Evolutionary conservation across 164 flowering plant genomes (phyloP).

Genomic region (Nelumbo lutea): DNA sequence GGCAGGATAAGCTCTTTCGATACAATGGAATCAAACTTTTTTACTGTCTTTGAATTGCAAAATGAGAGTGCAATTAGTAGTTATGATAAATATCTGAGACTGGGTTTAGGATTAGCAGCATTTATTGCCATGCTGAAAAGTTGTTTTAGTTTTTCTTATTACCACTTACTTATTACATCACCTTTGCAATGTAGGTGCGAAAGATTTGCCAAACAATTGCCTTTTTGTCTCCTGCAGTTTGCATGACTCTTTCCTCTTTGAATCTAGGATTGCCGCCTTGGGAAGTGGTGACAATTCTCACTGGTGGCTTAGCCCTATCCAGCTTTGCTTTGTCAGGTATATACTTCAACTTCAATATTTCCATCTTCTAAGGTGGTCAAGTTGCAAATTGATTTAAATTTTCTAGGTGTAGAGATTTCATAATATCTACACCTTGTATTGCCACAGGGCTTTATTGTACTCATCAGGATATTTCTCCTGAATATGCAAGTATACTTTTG

Average conservation of each 20-base stretch:
- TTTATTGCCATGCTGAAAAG: no score
- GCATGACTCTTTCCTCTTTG: slow-evolving; percentile 80
- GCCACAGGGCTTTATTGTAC: slow-evolving; percentile 88
- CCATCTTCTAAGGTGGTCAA: background rate
- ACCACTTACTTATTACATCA: slow-evolving; percentile 6
- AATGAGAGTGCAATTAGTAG: no score
- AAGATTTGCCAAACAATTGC: slow-evolving; percentile 91
- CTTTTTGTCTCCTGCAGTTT: slow-evolving; percentile 84
- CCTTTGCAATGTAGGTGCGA: slow-evolving; percentile 54
- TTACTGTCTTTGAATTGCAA: no score
- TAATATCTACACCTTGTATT: slow-evolving; percentile 6
- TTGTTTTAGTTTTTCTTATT: background rate
- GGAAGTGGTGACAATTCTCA: slow-evolving; percentile 79
- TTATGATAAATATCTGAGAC: no score
- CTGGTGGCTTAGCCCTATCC: slow-evolving; percentile 86
- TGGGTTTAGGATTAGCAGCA: no score
- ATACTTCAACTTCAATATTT: background rate
- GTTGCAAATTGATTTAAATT: background rate
- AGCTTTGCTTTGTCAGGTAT: slow-evolving; percentile 96
- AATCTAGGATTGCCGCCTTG: slow-evolving; percentile 88
- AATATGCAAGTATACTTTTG: slow-evolving; percentile 94
- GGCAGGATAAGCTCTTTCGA: no score
- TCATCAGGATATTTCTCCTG: slow-evolving; percentile 96
- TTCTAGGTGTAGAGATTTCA: background rate
- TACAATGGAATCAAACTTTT: no score